Evolutionary conservation across 331 rosid species (phyloP).

Genomic region (Rhamnella rubrinervis): DNA sequence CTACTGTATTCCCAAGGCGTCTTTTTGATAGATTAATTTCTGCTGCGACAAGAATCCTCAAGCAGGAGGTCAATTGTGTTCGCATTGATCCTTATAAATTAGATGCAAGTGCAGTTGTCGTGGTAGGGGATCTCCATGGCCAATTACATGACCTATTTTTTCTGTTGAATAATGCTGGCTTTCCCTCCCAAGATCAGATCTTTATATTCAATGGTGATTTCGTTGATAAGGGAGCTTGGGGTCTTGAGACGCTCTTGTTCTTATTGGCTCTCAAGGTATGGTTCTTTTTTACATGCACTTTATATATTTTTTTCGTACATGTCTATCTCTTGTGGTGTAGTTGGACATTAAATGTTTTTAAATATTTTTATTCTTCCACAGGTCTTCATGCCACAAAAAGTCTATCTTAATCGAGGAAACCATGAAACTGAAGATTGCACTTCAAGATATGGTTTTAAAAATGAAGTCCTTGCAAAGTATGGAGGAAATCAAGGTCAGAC

Average conservation of each 20-base stretch:
- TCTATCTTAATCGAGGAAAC: slow-evolving; percentile 74
- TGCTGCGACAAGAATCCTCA: slow-evolving; percentile 70
- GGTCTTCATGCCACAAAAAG: slow-evolving; percentile 60
- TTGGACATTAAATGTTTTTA: too few relatives aligned
- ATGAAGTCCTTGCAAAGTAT: slow-evolving; percentile 68
- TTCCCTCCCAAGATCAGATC: slow-evolving; percentile 55
- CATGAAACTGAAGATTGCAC: slow-evolving; percentile 91
- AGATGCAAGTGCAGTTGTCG: slow-evolving; percentile 42
- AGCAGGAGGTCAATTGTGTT: slow-evolving; percentile 75
- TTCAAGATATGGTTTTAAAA: slow-evolving; percentile 83
- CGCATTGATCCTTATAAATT: slow-evolving; percentile 35
- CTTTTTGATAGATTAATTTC: slow-evolving; percentile 65
- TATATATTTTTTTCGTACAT: too few relatives aligned
- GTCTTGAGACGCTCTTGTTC: slow-evolving; percentile 70
- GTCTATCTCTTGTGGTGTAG: too few relatives aligned
- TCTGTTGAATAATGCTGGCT: slow-evolving; percentile 65
- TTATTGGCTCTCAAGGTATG: slow-evolving; percentile 63
- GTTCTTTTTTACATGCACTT: too few relatives aligned
- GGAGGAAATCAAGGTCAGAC: slow-evolving; percentile 92
- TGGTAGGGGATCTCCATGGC: slow-evolving; percentile 81
- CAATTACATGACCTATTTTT: slow-evolving; percentile 75
- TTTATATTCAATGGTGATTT: slow-evolving; percentile 83
- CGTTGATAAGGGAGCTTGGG: slow-evolving; percentile 96
- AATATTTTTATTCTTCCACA: too few relatives aligned
- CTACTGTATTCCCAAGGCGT: slow-evolving; percentile 55